These are phyloP conservation scores for Circinella umbellata DNA, from an alignment of 371 early-diverging fungal genomes.

Conservation along the genomic window DNA sequence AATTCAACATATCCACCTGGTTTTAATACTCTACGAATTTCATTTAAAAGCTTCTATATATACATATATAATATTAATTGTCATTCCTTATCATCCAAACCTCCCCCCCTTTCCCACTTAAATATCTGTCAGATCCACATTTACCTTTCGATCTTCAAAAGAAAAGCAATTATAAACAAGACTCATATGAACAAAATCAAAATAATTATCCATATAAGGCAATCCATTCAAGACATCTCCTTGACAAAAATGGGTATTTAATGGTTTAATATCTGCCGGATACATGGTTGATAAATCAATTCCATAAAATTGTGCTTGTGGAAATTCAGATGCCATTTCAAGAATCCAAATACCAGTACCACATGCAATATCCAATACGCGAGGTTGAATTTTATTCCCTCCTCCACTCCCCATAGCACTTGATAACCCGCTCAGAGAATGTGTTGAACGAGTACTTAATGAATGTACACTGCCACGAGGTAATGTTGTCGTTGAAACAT, in stretches of 20 bases:
- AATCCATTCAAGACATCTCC: slow-evolving; percentile 54
- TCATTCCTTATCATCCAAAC: no score
- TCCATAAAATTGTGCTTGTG: slow-evolving; percentile 53
- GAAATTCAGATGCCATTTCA: slow-evolving; percentile 64
- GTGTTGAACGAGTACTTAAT: background rate
- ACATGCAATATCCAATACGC: slow-evolving; percentile 48
- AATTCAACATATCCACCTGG: slow-evolving; percentile 64
- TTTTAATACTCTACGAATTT: slow-evolving; percentile 47
- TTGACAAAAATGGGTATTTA: slow-evolving; percentile 50
- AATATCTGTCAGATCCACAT: no score
- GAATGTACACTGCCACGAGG: background rate
- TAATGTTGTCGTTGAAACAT: background rate
- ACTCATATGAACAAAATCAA: slow-evolving; percentile 64
- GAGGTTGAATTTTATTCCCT: slow-evolving; percentile 17
- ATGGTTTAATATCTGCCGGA: slow-evolving; percentile 55
- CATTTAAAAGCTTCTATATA: slow-evolving; percentile 9
- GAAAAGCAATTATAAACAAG: slow-evolving; percentile 47
- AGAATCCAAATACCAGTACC: slow-evolving; percentile 54
- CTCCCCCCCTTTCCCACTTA: no score
- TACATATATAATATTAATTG: no score
- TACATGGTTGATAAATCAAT: slow-evolving; percentile 60
- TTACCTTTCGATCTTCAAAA: slow-evolving; percentile 37
- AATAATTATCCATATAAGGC: slow-evolving; percentile 55
- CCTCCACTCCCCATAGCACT: no score
- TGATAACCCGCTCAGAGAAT: background rate